phyloP scores from a whole-genome alignment of 2,329 filamentous ascomycete species.

The Penicillium concentricum region DNA sequence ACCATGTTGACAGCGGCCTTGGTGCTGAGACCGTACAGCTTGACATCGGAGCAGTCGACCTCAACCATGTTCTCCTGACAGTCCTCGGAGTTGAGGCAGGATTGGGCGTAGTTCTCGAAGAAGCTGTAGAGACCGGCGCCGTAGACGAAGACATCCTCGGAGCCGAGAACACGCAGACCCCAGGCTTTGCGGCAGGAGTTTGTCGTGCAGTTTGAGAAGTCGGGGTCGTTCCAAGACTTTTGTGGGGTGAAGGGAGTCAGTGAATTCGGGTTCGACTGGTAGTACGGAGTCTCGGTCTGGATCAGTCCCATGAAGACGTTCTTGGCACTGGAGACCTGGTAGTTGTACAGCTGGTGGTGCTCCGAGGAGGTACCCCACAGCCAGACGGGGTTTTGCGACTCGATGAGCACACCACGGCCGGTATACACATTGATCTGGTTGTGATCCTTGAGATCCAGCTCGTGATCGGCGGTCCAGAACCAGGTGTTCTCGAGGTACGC shows the following conservation, averaged over 20 bases:
- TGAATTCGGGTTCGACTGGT: conserved; percentile 78
- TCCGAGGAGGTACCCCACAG: conserved; percentile 70
- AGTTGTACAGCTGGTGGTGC: conserved; percentile 68
- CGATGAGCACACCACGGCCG: conserved; percentile 78
- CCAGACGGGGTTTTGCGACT: conserved; percentile 78
- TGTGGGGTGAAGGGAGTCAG: conserved; percentile 48
- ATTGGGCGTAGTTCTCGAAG: conserved; percentile 77
- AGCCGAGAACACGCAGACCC: conserved; percentile 71
- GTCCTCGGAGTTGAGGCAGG: conserved; percentile 64
- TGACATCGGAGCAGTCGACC: conserved; percentile 63
- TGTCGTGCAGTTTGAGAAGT: conserved; percentile 62
- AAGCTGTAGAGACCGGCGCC: conserved; percentile 78
- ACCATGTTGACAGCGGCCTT: conserved; percentile 76
- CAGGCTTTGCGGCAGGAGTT: conserved; percentile 68
- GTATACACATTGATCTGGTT: conserved; percentile 75
- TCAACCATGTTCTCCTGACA: conserved; percentile 79
- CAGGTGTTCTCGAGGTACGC: conserved; percentile 86
- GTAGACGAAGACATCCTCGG: conserved; percentile 65
- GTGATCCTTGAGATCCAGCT: conserved; percentile 72
- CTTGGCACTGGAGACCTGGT: conserved; percentile 74
- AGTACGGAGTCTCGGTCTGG: conserved; percentile 85
- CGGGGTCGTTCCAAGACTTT: conserved; percentile 52
- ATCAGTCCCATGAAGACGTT: conserved; percentile 81
- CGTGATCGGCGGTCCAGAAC: conserved; percentile 90
- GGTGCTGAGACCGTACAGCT: conserved; percentile 69